These are phyloP conservation scores for Aspergillus ochraceus DNA, from an alignment of 2,329 filamentous ascomycete species.

Conservation along the genomic window DNA sequence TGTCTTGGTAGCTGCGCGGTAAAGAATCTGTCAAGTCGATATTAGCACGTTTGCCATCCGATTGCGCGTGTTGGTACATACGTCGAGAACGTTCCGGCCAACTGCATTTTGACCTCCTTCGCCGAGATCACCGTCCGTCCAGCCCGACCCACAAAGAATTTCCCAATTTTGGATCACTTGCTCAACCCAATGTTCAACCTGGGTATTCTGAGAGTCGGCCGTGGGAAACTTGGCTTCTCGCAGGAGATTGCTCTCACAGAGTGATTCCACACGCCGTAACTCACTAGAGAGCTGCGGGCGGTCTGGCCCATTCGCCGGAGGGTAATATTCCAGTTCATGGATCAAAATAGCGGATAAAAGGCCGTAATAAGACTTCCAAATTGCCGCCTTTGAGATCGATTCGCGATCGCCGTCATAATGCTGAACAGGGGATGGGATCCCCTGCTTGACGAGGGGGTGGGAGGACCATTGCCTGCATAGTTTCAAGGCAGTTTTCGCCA, in stretches of 20 bases:
- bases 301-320: constrained; percentile 39
- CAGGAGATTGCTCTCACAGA: constrained; percentile 77
- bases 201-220: constrained; percentile 73
- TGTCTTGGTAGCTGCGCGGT: constrained; percentile 86
- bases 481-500: constrained; percentile 43
- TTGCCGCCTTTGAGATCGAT: constrained; percentile 43
- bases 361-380: constrained; percentile 85
- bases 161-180: constrained; percentile 83
- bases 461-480: constrained; percentile 51
- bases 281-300: constrained; percentile 70
- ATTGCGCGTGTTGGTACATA: constrained; percentile 30
- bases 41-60: not conserved
- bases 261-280: constrained; percentile 73
- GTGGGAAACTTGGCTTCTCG: constrained; percentile 80
- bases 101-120: constrained; percentile 75
- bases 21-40: constrained; percentile 64
- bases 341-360: constrained; percentile 75
- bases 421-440: constrained; percentile 16
- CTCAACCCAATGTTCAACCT: constrained; percentile 80
- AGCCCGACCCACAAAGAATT: constrained; percentile 74
- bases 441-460: constrained; percentile 37
- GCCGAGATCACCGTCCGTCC: constrained; percentile 78
- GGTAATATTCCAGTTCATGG: constrained; percentile 43
- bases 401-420: constrained; percentile 18
- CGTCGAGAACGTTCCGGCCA: constrained; percentile 73